These are phyloP conservation scores for Zymoseptoria passerinii DNA, from an alignment of 2,329 filamentous ascomycete genomes.

Conservation along the genomic window DNA sequence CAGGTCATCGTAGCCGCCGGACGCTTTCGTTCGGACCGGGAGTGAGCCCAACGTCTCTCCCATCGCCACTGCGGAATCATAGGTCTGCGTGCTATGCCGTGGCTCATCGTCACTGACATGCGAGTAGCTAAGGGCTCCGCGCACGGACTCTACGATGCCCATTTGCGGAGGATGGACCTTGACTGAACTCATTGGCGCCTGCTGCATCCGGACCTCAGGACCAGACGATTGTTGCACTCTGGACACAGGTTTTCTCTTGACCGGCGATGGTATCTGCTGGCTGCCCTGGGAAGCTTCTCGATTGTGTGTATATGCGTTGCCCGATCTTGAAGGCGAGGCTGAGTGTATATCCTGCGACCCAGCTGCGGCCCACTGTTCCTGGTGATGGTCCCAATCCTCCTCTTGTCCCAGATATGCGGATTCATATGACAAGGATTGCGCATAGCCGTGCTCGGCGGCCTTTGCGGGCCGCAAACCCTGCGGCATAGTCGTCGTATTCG, in stretches of 20 bases:
- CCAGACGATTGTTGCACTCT: constrained; percentile 2
- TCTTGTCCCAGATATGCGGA: constrained; percentile 4
- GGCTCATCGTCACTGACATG: constrained; percentile 12
- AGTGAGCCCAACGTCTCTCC: constrained; percentile 13
- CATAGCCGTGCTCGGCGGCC: constrained; percentile 1
- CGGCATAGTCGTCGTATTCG: constrained; percentile 2
- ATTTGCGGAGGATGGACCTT: constrained; percentile 26
- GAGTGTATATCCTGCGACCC: constrained; percentile 8
- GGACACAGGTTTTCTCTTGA: constrained; percentile 10
- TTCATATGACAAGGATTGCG: not conserved
- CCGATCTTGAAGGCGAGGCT: not conserved
- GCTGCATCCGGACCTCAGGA: constrained; percentile 26
- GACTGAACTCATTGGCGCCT: constrained; percentile 27
- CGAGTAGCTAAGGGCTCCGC: constrained; percentile 19
- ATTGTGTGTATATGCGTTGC: constrained; percentile 9
- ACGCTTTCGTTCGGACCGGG: constrained; percentile 13
- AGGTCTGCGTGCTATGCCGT: constrained; percentile 16
- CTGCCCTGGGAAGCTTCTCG: constrained; percentile 12
- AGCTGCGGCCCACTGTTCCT: constrained; percentile 2
- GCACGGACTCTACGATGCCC: constrained; percentile 23
- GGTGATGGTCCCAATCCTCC: constrained; percentile 2
- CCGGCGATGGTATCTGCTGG: constrained; percentile 10
- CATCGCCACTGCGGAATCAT: constrained; percentile 15
- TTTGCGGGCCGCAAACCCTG: constrained; percentile 1
- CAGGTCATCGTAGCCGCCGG: constrained; percentile 10